phyloP scores from a whole-genome alignment of 169 alveolate genomes.

The Eimeria tenella region DNA sequence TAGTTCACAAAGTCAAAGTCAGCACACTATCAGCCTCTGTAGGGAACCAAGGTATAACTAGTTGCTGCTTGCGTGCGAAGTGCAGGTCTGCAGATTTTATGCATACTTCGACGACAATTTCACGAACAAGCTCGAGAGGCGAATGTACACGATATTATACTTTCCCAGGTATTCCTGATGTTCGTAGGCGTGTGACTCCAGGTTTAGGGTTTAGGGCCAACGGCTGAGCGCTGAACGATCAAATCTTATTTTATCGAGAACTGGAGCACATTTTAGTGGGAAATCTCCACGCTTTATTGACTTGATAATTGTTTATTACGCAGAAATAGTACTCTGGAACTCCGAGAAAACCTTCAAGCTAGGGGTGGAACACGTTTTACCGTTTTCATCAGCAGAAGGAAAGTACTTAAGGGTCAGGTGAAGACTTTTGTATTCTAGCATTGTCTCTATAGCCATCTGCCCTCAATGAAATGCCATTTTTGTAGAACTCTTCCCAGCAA shows the following conservation, averaged over 20 bases:
- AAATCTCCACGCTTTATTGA: no score
- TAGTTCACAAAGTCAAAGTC: background rate
- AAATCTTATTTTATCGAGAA: background rate
- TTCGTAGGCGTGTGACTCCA: background rate
- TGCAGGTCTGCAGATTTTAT: constrained; percentile 51
- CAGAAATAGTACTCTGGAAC: constrained; percentile 44
- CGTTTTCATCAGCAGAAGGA: constrained; percentile 35
- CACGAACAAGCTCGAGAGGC: constrained; percentile 41
- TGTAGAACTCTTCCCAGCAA: background rate
- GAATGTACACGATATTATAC: constrained; percentile 23
- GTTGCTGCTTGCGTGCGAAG: background rate
- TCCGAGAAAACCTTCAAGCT: constrained; percentile 26
- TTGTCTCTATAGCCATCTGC: no score
- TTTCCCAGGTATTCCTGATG: constrained; percentile 27
- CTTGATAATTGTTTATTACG: background rate
- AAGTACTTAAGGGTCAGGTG: constrained; percentile 15
- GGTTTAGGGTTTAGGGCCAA: no score
- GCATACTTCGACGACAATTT: constrained; percentile 43
- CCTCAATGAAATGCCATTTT: background rate
- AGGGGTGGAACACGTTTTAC: constrained; percentile 19
- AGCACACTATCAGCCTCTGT: no score
- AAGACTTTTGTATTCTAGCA: background rate
- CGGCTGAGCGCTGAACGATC: background rate
- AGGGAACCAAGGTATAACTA: background rate
- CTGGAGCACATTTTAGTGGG: no score